A percentile compares a stretch with the other conserved stretches of the same genome.
Evolutionary conservation across 106 monocot genomes (phyloP).

Genomic region (Platanthera guangdongensis): DNA sequence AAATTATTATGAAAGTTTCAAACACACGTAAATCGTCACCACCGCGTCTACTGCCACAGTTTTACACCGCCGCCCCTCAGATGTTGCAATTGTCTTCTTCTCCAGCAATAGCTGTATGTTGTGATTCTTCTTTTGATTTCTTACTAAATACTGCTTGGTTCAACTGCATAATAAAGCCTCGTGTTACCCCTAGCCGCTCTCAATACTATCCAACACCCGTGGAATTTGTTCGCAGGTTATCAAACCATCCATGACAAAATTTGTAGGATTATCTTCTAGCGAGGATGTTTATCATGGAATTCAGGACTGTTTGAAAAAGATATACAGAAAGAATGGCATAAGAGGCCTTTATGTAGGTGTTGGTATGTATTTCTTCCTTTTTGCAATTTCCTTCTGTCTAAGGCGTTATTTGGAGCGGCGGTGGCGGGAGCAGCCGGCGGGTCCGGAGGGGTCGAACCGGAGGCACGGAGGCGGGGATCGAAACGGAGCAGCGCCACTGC

Average conservation of each 20-base stretch:
- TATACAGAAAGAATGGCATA: conserved; percentile 63
- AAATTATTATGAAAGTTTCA: too few relatives aligned
- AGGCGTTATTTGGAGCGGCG: too few relatives aligned
- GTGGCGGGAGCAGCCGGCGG: too few relatives aligned
- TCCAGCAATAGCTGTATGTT: not conserved
- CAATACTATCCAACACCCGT: not conserved
- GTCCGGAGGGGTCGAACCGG: too few relatives aligned
- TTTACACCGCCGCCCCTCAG: too few relatives aligned
- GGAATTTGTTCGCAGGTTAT: conserved; percentile 46
- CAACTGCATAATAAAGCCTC: not conserved
- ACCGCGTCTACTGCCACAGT: too few relatives aligned
- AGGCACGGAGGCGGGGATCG: too few relatives aligned
- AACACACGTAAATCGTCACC: too few relatives aligned
- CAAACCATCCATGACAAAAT: conserved; percentile 24
- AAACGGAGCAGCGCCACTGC: too few relatives aligned
- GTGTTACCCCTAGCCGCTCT: not conserved
- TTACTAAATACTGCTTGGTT: not conserved
- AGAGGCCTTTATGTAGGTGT: conserved; percentile 85
- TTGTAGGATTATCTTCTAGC: conserved; percentile 21
- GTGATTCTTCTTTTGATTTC: not conserved
- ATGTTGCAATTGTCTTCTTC: not conserved
- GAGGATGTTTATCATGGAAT: conserved; percentile 71
- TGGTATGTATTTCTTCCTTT: conserved; percentile 36
- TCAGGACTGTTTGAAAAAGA: conserved; percentile 66
- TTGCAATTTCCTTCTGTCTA: not conserved